Evolutionary conservation across 345 rosid species (phyloP).

Genomic region (Corchorus capsularis): DNA sequence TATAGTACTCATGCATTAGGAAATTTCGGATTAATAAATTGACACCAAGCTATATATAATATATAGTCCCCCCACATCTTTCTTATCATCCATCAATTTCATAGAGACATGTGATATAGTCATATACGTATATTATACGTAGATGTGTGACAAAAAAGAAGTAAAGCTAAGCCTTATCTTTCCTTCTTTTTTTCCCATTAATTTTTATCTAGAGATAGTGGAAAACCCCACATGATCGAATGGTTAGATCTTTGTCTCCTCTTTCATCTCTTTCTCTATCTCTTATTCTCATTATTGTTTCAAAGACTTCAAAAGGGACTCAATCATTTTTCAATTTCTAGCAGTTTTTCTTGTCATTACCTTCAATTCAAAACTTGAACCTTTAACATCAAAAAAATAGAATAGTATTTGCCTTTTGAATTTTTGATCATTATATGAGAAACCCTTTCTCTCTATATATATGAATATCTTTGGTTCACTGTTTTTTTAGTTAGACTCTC

Average conservation of each 20-base stretch:
- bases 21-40: neutral
- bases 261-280: neutral
- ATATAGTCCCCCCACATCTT: neutral
- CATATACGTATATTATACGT: neutral
- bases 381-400: neutral
- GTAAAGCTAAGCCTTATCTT: neutral
- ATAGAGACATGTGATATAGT: neutral
- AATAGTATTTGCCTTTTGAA: neutral
- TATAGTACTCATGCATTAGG: neutral
- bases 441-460: no score
- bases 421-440: neutral
- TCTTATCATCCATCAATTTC: neutral
- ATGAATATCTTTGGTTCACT: neutral
- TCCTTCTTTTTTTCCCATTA: neutral
- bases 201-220: neutral
- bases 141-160: neutral
- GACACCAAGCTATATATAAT: neutral
- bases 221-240: constrained; percentile 15
- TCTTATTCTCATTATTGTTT: neutral
- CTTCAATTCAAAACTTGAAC: neutral
- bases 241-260: constrained; percentile 21
- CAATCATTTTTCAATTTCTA: constrained; percentile 15
- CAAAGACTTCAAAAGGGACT: neutral
- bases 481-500: neutral
- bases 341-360: neutral